Evolutionary conservation across 129 eudicot species (phyloP), one percentile per base, ranked within the genome.

Genomic region (Flaveria linearis): DNA sequence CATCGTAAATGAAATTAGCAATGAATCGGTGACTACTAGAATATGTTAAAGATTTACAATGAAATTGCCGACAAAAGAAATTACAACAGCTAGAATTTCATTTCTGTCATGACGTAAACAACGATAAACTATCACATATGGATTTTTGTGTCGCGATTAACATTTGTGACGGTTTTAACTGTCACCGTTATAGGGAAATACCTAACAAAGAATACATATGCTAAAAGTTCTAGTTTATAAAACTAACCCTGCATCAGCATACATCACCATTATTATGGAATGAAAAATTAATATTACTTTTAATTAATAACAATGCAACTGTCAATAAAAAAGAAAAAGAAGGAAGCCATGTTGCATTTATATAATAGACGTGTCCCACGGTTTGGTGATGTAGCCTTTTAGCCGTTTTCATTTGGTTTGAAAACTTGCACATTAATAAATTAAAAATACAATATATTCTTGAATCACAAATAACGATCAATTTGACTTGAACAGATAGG

Each of bases 321-420:
- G 10, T n/a, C 33, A 30, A 39, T 8, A 26, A 49, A 30, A 25
- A 36, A 26, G 28, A 10, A 55, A 51, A 16, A 36, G 30, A 22
- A 36, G 65, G 36, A 7, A 47, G 42, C 43, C 73, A 50, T 52
- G 61, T n/a, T 74, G 75, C 36, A 73, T 10, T 73, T 74, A 20
- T 62, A 15, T 4, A 49, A 28, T 71, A 49, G 68, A 65, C 46
- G 73, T 46, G 73, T 61, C 64, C 71, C 77, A 74, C 22, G 50
- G 57, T 79, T 79, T 47, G 78, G 78, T 79, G 52, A 63, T 71
- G 9, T 51, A 63, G 74, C 30, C 23, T 39, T 77, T 67, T 77
- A 67, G 81, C 42, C 43, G 10, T 20, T 52, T 64, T 62, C 58
- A n/a, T 69, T 53, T 68, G 22, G 50, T 17, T 69, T 60, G 25